Conservation (phyloP, 2,329 filamentous ascomycete species). For the Trichoderma koningii region DNA sequence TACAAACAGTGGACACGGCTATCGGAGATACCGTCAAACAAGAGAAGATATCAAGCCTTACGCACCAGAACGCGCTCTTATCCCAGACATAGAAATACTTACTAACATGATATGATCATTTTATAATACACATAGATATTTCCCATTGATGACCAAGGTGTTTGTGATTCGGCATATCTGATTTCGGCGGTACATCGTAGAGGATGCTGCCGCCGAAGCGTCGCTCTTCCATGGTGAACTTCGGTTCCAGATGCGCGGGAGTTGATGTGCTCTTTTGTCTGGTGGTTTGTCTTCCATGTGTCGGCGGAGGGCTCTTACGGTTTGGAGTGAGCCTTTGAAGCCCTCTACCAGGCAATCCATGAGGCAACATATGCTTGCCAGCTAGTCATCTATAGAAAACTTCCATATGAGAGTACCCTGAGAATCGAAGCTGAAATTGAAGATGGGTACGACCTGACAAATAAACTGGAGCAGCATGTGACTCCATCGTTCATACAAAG, state of each 20-base stretch:
- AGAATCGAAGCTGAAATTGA: background rate
- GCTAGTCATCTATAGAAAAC: conserved; percentile 17
- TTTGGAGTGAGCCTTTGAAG: conserved; percentile 35
- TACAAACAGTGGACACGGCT: too few relatives aligned
- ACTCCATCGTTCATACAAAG: background rate
- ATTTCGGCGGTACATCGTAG: conserved; percentile 39
- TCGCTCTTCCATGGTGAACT: conserved; percentile 35
- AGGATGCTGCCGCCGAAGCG: conserved; percentile 31
- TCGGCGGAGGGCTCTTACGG: conserved; percentile 33
- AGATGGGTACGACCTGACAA: background rate
- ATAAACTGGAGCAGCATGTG: background rate
- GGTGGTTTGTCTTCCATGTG: conserved; percentile 33
- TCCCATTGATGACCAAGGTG: too few relatives aligned
- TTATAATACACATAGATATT: too few relatives aligned
- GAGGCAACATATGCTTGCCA: conserved; percentile 35
- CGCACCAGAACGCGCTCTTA: too few relatives aligned
- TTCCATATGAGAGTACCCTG: background rate
- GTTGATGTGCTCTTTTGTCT: conserved; percentile 31
- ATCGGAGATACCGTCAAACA: too few relatives aligned
- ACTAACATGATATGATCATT: too few relatives aligned
- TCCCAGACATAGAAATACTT: too few relatives aligned
- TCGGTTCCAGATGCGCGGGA: conserved; percentile 33
- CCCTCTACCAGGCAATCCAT: conserved; percentile 36
- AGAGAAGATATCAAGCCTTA: too few relatives aligned
- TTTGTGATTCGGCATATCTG: conserved; percentile 34